phyloP scores from a whole-genome alignment of 805 yeast species.

The Metschnikowia dekortorum region DNA sequence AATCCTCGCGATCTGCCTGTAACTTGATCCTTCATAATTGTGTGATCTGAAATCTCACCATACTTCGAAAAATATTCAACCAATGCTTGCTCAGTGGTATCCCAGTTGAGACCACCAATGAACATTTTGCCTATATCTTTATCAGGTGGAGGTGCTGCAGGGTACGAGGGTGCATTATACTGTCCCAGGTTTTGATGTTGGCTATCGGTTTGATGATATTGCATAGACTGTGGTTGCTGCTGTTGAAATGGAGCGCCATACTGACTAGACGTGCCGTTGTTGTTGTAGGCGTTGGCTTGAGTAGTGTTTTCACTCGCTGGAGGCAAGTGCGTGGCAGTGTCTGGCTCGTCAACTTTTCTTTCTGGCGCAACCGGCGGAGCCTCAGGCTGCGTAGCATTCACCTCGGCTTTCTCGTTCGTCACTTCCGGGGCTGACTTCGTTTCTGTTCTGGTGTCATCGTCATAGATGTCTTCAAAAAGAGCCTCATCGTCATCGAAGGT shows the following conservation, averaged over 20 bases:
- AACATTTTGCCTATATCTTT: slow-evolving; percentile 86
- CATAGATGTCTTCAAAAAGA: slow-evolving; percentile 86
- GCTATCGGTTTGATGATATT: not conserved
- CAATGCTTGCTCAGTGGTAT: slow-evolving; percentile 85
- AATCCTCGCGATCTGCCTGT: slow-evolving; percentile 93
- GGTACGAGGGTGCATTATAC: not conserved
- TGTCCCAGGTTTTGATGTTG: not conserved
- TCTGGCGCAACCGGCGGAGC: not conserved
- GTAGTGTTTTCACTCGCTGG: not conserved
- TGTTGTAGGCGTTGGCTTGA: not conserved
- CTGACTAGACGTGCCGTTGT: not conserved
- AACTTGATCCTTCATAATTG: slow-evolving; percentile 85
- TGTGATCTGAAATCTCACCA: slow-evolving; percentile 84
- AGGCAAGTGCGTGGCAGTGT: not conserved
- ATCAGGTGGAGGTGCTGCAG: slow-evolving; percentile 17
- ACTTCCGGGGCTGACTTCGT: slow-evolving; percentile 6
- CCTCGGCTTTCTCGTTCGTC: not conserved
- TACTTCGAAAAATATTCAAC: slow-evolving; percentile 78
- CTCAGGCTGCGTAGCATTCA: not conserved
- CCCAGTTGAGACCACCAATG: slow-evolving; percentile 97
- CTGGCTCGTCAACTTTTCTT: not conserved
- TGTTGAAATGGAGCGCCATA: not conserved
- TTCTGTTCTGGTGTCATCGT: slow-evolving; percentile 19
- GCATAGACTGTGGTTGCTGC: not conserved
- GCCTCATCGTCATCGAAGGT: slow-evolving; percentile 86